Evolutionary conservation across 345 rosid genomes (phyloP).

Genomic region (Linum trigynum): DNA sequence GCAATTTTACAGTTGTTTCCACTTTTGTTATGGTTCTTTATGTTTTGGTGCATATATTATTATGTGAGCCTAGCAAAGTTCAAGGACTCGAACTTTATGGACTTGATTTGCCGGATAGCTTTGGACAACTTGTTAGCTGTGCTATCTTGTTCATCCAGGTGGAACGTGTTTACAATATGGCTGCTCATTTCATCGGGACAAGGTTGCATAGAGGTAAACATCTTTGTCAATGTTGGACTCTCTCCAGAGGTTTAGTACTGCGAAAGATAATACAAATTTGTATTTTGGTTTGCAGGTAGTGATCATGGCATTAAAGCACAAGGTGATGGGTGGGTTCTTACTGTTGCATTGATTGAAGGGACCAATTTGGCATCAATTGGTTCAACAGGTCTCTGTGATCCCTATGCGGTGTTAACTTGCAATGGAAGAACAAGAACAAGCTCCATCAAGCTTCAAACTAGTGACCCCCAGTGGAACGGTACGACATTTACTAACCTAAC

Average conservation of each 20-base stretch:
- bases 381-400: constrained; percentile 50
- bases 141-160: constrained; percentile 50
- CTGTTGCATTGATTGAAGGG: constrained; percentile 76
- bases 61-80: constrained; percentile 37
- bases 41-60: constrained; percentile 47
- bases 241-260: neutral
- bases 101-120: constrained; percentile 82
- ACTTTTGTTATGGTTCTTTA: constrained; percentile 43
- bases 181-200: constrained; percentile 57
- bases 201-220: constrained; percentile 53
- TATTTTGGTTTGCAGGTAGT: constrained; percentile 36
- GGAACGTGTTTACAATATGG: constrained; percentile 57
- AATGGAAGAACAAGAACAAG: constrained; percentile 79
- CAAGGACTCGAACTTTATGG: constrained; percentile 70
- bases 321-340: constrained; percentile 89
- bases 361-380: constrained; percentile 50
- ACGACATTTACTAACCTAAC: constrained; percentile 10
- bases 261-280: constrained; percentile 2
- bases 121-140: constrained; percentile 60
- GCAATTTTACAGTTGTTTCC: constrained; percentile 53
- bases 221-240: neutral
- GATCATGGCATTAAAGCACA: constrained; percentile 57
- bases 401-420: constrained; percentile 76
- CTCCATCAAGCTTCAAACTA: constrained; percentile 70
- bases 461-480: constrained; percentile 92